Conservation (phyloP, 2,329 filamentous ascomycete species). For the Bipolaris sorokiniana region DNA sequence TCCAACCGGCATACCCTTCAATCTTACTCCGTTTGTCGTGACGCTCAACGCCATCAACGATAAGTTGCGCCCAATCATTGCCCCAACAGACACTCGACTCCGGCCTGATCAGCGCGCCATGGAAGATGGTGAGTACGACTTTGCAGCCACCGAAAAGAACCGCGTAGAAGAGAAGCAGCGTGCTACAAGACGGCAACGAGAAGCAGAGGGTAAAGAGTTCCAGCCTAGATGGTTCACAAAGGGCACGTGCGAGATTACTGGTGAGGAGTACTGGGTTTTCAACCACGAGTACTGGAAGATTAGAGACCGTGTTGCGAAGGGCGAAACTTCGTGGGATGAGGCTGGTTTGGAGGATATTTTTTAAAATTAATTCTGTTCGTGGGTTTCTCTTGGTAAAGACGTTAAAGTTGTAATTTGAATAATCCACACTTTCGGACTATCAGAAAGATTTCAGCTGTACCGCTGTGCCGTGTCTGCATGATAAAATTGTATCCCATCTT, state of each 20-base stretch:
- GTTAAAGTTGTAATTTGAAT: background rate
- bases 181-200: conserved; percentile 72
- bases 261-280: conserved; percentile 89
- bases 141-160: conserved; percentile 92
- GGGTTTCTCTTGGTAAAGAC: background rate
- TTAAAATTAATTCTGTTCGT: conserved; percentile 34
- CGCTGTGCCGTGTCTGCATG: background rate
- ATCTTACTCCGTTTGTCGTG: conserved; percentile 93
- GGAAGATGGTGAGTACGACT: conserved; percentile 97
- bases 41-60: conserved; percentile 92
- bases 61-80: conserved; percentile 75
- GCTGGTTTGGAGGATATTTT: conserved; percentile 76
- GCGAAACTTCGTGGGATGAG: conserved; percentile 67
- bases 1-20: conserved; percentile 89
- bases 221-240: conserved; percentile 83
- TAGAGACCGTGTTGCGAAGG: conserved; percentile 68
- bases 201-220: conserved; percentile 81
- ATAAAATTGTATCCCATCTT: too few species aligned
- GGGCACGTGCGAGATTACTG: conserved; percentile 75
- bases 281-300: conserved; percentile 87
- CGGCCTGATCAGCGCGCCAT: conserved; percentile 95
- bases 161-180: conserved; percentile 91
- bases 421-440: background rate
- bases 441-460: background rate
- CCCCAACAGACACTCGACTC: conserved; percentile 92